Evolutionary conservation across 2,329 filamentous ascomycete genomes (phyloP).

Genomic region (Sarocladium strictum): DNA sequence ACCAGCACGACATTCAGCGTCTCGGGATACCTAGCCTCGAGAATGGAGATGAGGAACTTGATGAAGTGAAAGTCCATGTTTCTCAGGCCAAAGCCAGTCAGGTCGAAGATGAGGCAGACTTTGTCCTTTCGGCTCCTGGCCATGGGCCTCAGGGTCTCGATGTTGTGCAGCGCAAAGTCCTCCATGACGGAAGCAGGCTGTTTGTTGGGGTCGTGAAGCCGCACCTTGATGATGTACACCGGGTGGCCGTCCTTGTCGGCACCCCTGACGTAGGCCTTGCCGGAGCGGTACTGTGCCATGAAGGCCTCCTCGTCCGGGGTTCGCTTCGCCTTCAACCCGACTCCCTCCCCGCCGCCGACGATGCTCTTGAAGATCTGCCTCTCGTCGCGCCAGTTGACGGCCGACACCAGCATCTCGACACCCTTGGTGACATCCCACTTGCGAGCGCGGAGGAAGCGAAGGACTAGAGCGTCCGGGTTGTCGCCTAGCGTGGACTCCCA

Average conservation of each 20-base stretch:
- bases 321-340: slow-evolving; percentile 17
- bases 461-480: slow-evolving; percentile 30
- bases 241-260: slow-evolving; percentile 28
- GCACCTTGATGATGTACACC: slow-evolving; percentile 29
- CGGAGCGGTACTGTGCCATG: slow-evolving; percentile 29
- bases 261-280: slow-evolving; percentile 33
- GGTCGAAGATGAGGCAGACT: slow-evolving; percentile 57
- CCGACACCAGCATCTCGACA: slow-evolving; percentile 30
- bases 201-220: slow-evolving; percentile 24
- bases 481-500: slow-evolving; percentile 22
- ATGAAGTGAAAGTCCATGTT: slow-evolving; percentile 75
- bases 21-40: slow-evolving; percentile 74
- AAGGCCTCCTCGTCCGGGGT: slow-evolving; percentile 26
- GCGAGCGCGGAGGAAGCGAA: slow-evolving; percentile 34
- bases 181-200: slow-evolving; percentile 29
- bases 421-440: slow-evolving; percentile 35
- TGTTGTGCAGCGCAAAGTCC: slow-evolving; percentile 31
- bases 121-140: slow-evolving; percentile 14
- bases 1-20: slow-evolving; percentile 65
- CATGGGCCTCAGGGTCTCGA: slow-evolving; percentile 28
- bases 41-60: slow-evolving; percentile 74
- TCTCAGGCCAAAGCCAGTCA: slow-evolving; percentile 62
- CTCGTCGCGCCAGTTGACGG: slow-evolving; percentile 31
- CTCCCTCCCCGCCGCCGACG: slow-evolving; percentile 26
- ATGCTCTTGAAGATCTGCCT: slow-evolving; percentile 26